Evolutionary conservation across 129 eudicot genomes (phyloP).

Genomic region (Helichrysum umbraculigerum): DNA sequence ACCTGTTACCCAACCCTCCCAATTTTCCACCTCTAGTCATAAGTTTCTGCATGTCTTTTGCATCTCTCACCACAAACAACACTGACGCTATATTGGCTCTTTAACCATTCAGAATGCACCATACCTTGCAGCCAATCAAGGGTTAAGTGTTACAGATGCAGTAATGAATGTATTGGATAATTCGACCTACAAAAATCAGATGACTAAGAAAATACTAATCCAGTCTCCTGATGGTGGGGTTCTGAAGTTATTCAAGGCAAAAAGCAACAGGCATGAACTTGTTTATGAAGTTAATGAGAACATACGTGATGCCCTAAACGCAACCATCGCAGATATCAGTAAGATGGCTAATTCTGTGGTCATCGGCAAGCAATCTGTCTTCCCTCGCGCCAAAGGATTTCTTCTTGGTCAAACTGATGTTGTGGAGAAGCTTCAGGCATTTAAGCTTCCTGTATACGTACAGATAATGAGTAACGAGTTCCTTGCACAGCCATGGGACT

Average conservation of each 20-base stretch:
- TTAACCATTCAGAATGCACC: slow-evolving; percentile 58
- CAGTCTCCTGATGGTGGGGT: slow-evolving; percentile 71
- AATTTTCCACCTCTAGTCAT: neutral
- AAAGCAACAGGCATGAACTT: slow-evolving; percentile 54
- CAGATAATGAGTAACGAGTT: slow-evolving; percentile 76
- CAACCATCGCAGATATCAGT: slow-evolving; percentile 62
- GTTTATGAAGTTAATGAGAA: slow-evolving; percentile 66
- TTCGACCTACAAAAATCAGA: slow-evolving; percentile 46
- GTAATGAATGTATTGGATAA: slow-evolving; percentile 54
- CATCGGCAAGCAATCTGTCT: slow-evolving; percentile 62
- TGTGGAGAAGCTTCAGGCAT: slow-evolving; percentile 63
- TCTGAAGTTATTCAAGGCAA: slow-evolving; percentile 50
- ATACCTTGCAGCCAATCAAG: slow-evolving; percentile 66
- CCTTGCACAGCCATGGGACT: slow-evolving; percentile 83
- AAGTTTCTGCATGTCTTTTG: neutral
- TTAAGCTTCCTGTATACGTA: slow-evolving; percentile 64
- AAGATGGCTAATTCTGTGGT: slow-evolving; percentile 69
- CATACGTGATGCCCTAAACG: slow-evolving; percentile 53
- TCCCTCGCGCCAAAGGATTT: slow-evolving; percentile 44
- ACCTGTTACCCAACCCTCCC: neutral
- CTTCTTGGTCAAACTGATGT: slow-evolving; percentile 52
- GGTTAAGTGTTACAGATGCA: slow-evolving; percentile 62
- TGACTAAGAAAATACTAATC: slow-evolving; percentile 61
- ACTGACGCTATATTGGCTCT: neutral
- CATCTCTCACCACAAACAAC: neutral